Conservation (phyloP, 2,329 filamentous ascomycete species). For the Trichocomaceae sp. region DNA sequence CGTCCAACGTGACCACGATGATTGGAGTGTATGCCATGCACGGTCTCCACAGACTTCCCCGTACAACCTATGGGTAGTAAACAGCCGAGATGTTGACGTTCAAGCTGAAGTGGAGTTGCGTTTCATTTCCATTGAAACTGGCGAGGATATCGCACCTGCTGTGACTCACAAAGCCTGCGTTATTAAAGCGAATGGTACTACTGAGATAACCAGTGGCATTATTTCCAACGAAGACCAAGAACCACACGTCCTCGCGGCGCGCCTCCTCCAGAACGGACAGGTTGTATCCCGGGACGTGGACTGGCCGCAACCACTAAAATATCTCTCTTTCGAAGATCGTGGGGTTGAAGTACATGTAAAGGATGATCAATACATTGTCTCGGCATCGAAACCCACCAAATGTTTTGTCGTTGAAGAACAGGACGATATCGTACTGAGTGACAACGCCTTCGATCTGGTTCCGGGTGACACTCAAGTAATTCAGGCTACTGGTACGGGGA, state of each 20-base stretch:
- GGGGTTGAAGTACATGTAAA: background rate
- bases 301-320: conserved; percentile 5
- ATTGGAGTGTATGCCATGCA: conserved; percentile 1
- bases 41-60: background rate
- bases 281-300: background rate
- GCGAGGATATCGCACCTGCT: background rate
- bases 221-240: background rate
- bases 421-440: background rate
- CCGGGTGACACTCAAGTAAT: conserved; percentile 1
- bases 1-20: conserved; percentile 39
- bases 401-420: background rate
- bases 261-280: background rate
- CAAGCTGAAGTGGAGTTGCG: background rate
- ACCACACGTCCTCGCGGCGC: conserved; percentile 3
- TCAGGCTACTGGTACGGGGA: background rate
- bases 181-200: background rate
- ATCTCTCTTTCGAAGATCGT: background rate
- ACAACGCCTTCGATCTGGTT: conserved; percentile 7
- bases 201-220: background rate
- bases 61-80: background rate
- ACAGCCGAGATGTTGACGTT: background rate
- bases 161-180: background rate
- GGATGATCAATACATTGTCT: background rate
- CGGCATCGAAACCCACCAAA: conserved; percentile 2
- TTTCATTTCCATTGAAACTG: background rate